Evolutionary conservation across 495 filamentous ascomycete species (phyloP).

Genomic region (Penicillium turbatum): DNA sequence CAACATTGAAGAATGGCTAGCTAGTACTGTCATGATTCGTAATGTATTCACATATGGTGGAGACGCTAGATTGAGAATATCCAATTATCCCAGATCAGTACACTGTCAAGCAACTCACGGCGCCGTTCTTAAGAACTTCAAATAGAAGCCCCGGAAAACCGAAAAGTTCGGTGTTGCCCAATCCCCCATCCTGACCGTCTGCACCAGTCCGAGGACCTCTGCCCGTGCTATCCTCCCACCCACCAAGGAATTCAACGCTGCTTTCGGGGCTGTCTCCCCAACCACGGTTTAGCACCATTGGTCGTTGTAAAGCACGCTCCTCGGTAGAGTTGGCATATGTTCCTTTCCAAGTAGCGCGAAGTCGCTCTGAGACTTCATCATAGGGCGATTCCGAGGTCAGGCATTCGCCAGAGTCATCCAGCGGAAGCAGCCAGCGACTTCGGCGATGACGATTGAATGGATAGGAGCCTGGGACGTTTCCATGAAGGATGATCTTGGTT

Average conservation of each 20-base stretch:
- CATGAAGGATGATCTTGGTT: slow-evolving; percentile 86
- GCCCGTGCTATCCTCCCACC: slow-evolving; percentile 74
- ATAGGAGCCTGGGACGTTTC: slow-evolving; percentile 92
- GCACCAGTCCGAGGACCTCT: slow-evolving; percentile 38
- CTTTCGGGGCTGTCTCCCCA: slow-evolving; percentile 90
- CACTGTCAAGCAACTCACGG: slow-evolving; percentile 84
- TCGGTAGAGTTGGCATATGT: slow-evolving; percentile 59
- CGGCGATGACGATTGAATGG: slow-evolving; percentile 93
- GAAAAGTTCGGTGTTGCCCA: slow-evolving; percentile 82
- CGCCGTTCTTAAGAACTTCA: slow-evolving; percentile 90
- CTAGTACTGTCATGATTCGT: slow-evolving; percentile 5
- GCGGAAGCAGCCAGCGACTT: slow-evolving; percentile 77
- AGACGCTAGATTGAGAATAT: neutral
- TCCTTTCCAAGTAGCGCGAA: slow-evolving; percentile 67
- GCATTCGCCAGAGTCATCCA: slow-evolving; percentile 28
- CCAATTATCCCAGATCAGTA: slow-evolving; percentile 49
- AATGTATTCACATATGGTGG: slow-evolving; percentile 5
- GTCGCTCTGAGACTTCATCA: slow-evolving; percentile 57
- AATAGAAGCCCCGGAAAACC: slow-evolving; percentile 92
- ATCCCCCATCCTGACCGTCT: slow-evolving; percentile 51
- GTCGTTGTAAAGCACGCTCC: slow-evolving; percentile 60
- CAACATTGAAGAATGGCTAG: neutral
- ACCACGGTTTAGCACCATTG: slow-evolving; percentile 84
- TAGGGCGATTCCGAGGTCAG: slow-evolving; percentile 77
- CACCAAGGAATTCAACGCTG: slow-evolving; percentile 82